Conservation (phyloP, 2,329 filamentous ascomycete species). For the Daldinia sp. region DNA sequence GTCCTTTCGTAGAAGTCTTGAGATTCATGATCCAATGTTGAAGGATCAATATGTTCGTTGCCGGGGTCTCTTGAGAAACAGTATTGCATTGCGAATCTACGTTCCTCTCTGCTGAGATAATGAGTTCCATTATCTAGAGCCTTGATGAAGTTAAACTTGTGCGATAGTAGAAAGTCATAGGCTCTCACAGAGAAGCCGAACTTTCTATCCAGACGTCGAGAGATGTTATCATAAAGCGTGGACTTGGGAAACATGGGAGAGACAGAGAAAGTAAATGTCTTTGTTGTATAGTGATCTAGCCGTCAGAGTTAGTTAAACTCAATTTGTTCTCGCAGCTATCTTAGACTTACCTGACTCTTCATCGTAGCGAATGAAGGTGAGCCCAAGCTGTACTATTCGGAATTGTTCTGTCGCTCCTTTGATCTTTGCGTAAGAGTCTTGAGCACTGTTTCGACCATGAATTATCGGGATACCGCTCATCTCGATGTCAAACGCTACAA, state of each 20-base stretch:
- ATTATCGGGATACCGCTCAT: conserved; percentile 53
- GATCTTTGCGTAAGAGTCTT: conserved; percentile 48
- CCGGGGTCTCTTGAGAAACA: conserved; percentile 6
- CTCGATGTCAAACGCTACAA: conserved; percentile 55
- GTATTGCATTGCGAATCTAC: conserved; percentile 17
- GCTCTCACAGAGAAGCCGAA: conserved; percentile 49
- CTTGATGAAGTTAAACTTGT: conserved; percentile 47
- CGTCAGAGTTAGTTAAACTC: conserved; percentile 24
- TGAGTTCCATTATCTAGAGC: conserved; percentile 48
- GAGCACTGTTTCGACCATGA: conserved; percentile 10
- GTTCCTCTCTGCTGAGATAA: conserved; percentile 51
- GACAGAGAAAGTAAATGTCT: conserved; percentile 52
- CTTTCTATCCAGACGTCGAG: conserved; percentile 46
- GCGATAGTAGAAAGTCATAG: conserved; percentile 49
- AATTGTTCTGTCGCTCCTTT: conserved; percentile 50
- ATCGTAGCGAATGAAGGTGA: conserved; percentile 51
- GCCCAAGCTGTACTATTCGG: conserved; percentile 54
- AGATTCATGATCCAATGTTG: conserved; percentile 28
- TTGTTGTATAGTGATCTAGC: conserved; percentile 41
- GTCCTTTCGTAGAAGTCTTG: conserved; percentile 19
- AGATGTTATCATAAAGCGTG: conserved; percentile 31
- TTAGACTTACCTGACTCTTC: conserved; percentile 15
- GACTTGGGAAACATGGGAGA: conserved; percentile 47
- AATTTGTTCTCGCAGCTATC: background rate
- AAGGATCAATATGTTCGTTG: conserved; percentile 25